Evolutionary conservation across 2,329 filamentous ascomycete species (phyloP), one percentile per base, ranked within the genome.

Genomic region (Falciphora oryzae): DNA sequence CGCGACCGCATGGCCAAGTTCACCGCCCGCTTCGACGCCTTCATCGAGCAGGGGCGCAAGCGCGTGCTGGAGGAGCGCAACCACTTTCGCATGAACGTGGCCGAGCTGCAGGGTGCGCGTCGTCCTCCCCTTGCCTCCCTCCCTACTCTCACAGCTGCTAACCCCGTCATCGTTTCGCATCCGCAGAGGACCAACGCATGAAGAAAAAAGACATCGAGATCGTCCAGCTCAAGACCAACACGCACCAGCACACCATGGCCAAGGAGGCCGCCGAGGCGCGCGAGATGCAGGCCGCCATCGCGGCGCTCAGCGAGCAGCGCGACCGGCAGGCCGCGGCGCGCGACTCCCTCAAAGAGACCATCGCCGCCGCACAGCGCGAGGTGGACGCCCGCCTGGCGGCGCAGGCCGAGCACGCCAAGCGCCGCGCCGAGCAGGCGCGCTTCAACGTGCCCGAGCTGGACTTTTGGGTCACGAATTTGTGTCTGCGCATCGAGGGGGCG

Each of bases 1-100:
- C 93, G 94, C 77, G 92, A 94, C 72, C 91, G 93, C 77, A 98
- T 99, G 95, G 85, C 89, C 64, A 92, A 91, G 68, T 99, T 99
- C 75, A 97, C 91, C 0, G 84, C 87, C 11, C 90, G 87, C 70
- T 99, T 99, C 71, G 95, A 99, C 74, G 88, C 89, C 0, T 98
- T 97, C 71, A 97, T 99, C 68, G 94, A 97, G 73, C 88, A 91
- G 68, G 93, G 93, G 0, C 85, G 94, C 62, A 96, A 96, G 76
- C 87, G 91, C 63, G 92, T 98, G 0, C 76, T 98, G 10, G 93
- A 97, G 72, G 93, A 98, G 80, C 87, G 93, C 73, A 98, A 97
- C 73, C 89, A 96, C 67, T 99, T 97, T 74, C 90, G 91, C 68
- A 90, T 95, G 80, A 96, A 91, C 71, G 81, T 98, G 29, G 90